These are phyloP conservation scores for Borealophlyctis nickersoniae DNA, from an alignment of 192 early-diverging fungal genomes.

Conservation along the genomic window DNA sequence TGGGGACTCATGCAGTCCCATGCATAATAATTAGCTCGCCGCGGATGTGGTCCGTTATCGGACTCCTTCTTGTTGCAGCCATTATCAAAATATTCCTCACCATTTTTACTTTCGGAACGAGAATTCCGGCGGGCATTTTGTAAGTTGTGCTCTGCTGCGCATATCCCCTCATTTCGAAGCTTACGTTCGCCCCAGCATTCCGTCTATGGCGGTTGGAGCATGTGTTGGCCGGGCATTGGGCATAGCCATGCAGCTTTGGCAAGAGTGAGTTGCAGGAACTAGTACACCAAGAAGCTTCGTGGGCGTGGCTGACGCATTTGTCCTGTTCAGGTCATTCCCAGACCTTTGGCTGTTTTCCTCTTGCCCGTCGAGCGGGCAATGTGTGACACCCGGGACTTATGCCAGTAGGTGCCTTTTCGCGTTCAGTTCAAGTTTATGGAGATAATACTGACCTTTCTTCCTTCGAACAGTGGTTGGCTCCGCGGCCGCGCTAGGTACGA, in stretches of 20 bases:
- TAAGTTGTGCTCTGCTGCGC: constrained; percentile 18
- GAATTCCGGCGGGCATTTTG: constrained; percentile 52
- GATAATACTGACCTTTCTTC: neutral
- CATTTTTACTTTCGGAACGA: constrained; percentile 51
- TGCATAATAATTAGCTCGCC: neutral
- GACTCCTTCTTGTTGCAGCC: constrained; percentile 38
- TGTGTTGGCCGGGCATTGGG: constrained; percentile 88
- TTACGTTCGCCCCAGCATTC: constrained; percentile 88
- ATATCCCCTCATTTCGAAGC: constrained; percentile 37
- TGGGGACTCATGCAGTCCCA: no score
- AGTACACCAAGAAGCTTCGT: neutral
- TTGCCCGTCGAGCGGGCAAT: constrained; percentile 74
- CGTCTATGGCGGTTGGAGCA: constrained; percentile 92
- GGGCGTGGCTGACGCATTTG: no score
- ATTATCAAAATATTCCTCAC: constrained; percentile 46
- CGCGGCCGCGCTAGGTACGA: constrained; percentile 24
- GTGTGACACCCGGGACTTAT: constrained; percentile 94
- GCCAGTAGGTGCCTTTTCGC: constrained; percentile 40
- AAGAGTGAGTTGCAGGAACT: constrained; percentile 29
- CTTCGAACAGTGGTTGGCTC: constrained; percentile 20
- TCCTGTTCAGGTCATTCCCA: constrained; percentile 34
- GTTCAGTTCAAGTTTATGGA: no score
- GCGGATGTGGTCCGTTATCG: constrained; percentile 3
- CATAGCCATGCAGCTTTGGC: constrained; percentile 69
- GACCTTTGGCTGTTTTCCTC: constrained; percentile 66